phyloP scores from a whole-genome alignment of 1,284 basidiomycete genomes.

The Lentinula novae-zelandiae region DNA sequence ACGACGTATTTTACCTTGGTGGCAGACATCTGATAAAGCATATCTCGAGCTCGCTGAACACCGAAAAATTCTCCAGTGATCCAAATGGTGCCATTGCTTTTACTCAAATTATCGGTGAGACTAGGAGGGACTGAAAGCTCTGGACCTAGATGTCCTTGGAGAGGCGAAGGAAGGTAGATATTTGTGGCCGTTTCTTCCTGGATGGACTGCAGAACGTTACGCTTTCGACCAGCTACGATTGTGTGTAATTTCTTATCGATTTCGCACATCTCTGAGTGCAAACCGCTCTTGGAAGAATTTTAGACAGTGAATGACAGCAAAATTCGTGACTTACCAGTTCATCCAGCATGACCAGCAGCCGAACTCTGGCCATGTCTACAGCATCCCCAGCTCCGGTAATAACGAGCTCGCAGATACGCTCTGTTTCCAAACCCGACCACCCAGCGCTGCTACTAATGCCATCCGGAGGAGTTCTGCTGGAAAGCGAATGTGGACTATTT shows the following conservation, averaged over 20 bases:
- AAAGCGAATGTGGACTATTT: constrained; percentile 70
- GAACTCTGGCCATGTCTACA: constrained; percentile 88
- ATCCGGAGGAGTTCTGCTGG: constrained; percentile 70
- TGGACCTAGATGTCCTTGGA: constrained; percentile 81
- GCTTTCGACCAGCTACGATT: constrained; percentile 90
- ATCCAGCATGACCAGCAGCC: constrained; percentile 91
- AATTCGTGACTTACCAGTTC: constrained; percentile 66
- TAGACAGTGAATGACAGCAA: constrained; percentile 1
- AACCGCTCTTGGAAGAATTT: constrained; percentile 58
- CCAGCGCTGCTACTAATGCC: constrained; percentile 71
- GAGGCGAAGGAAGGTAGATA: constrained; percentile 90
- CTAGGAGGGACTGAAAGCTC: constrained; percentile 35
- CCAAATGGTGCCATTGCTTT: constrained; percentile 82
- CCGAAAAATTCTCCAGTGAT: constrained; percentile 98
- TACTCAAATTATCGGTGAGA: constrained; percentile 31
- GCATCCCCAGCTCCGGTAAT: constrained; percentile 86
- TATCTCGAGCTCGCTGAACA: constrained; percentile 92
- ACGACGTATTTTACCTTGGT: constrained; percentile 63
- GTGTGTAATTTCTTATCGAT: constrained; percentile 95
- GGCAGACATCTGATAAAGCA: constrained; percentile 85
- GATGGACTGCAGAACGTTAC: constrained; percentile 84
- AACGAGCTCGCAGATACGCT: constrained; percentile 89
- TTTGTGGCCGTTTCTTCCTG: constrained; percentile 98
- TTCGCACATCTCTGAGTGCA: constrained; percentile 89
- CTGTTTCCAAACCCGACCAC: constrained; percentile 89